Percentiles rank a stretch among this genome's conserved stretches.
Conservation (phyloP, 495 filamentous ascomycete species). For the Corynascus novoguineensis region DNA sequence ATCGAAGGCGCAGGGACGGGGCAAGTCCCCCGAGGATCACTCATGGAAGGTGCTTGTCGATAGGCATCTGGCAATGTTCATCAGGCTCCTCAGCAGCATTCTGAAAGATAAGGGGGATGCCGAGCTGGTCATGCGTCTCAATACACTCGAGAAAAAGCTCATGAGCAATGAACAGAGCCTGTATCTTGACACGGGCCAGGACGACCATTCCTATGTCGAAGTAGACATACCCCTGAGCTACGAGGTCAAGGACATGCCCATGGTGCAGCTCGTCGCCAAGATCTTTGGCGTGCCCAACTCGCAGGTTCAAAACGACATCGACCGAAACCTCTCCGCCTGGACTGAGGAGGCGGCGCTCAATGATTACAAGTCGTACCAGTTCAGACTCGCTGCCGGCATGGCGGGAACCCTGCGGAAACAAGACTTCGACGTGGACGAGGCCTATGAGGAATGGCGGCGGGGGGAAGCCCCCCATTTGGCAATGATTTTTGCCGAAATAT, state of each 20-base stretch:
- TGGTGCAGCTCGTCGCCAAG: constrained; percentile 77
- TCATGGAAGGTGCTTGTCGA: constrained; percentile 91
- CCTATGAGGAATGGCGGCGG: constrained; percentile 85
- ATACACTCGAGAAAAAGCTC: constrained; percentile 85
- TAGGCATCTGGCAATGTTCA: constrained; percentile 89
- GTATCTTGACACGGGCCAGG: constrained; percentile 49
- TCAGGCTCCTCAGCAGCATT: constrained; percentile 75
- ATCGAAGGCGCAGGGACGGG: constrained; percentile 77
- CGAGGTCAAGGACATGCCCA: constrained; percentile 92
- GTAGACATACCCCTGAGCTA: constrained; percentile 76
- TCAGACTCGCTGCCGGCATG: constrained; percentile 71
- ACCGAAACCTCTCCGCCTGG: constrained; percentile 72
- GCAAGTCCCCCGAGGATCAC: constrained; percentile 76
- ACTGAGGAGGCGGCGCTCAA: constrained; percentile 85
- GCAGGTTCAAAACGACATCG: constrained; percentile 79
- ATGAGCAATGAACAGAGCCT: constrained; percentile 93
- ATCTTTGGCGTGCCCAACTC: constrained; percentile 74
- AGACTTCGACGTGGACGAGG: constrained; percentile 89
- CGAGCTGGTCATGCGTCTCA: constrained; percentile 76
- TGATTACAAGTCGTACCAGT: constrained; percentile 90
- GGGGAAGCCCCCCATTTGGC: constrained; percentile 75
- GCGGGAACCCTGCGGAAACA: constrained; percentile 69
- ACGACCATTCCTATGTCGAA: constrained; percentile 61
- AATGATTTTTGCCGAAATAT: constrained; percentile 85
- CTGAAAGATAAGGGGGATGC: constrained; percentile 76